Evolutionary conservation across 768 basidiomycete species (phyloP), one percentile per base, ranked within the genome.

Genomic region (Tylopilus intermedius): DNA sequence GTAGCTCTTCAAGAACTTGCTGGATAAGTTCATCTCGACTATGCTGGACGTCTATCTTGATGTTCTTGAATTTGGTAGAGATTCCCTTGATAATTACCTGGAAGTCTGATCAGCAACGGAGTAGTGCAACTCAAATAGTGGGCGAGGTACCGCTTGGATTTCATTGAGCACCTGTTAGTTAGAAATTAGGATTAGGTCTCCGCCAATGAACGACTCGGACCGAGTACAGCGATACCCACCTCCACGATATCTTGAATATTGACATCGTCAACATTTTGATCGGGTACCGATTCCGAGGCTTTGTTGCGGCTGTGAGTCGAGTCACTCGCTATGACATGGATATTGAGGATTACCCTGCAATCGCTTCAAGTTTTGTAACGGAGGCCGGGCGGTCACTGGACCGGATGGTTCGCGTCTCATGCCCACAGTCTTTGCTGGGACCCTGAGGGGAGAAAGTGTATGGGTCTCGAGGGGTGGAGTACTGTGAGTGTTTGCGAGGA

Each of bases 31-130:
- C 70, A n/a, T 70, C 67, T 54, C 77, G 72, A 42, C 76, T 76
- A 5, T 64, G 61, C 15, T 71, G 74, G 22, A 81, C 71, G 32
- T 77, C 76, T 27, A 71, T 73, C 48, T 69, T 72, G 35, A 82
- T 73, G 46, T 67, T 70, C 38, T 75, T 74, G 51, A 84, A 80
- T 38, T 72, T 76, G 32, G 70, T 67, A 0, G 71, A 67, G 39
- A 82, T 72, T n/a, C 74, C 77, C 38, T 70, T 62, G 26, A 79
- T 60, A 11, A 85, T 64, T 30, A 73, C 78, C 81, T 84, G 50
- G 46, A 24, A 14, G n/a, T 26, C 6, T 26, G 14, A 57, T 69
- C 39, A 71, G 60, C 43, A 18, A 53, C 33, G 22, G 10, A 7
- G 13, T 45, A 43, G 11, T 44, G 48, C 41, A 30, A 49, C 5